Percentiles rank a stretch among this genome's conserved stretches.
Conservation (phyloP, 495 filamentous ascomycete genomes). For the Xylaria telfairii region DNA sequence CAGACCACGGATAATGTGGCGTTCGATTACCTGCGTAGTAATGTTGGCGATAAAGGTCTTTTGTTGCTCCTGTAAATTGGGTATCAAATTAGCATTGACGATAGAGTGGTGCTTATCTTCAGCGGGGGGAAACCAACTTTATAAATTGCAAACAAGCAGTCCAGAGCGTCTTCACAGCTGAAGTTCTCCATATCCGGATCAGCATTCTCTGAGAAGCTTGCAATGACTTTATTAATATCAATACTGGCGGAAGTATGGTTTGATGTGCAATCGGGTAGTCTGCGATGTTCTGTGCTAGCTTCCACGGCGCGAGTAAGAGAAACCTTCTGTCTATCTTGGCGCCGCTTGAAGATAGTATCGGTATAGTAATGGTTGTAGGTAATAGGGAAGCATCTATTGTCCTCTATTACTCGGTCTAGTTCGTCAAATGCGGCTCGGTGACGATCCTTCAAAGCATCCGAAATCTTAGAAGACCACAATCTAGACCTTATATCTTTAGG, state of each 20-base stretch:
- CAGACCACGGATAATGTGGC: constrained; percentile 38
- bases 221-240: not conserved
- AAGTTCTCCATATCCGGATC: constrained; percentile 43
- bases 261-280: not conserved
- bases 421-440: constrained; percentile 19
- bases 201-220: not conserved
- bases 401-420: constrained; percentile 23
- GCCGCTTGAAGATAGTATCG: constrained; percentile 30
- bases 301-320: not conserved
- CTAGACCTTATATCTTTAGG: constrained; percentile 8
- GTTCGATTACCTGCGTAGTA: constrained; percentile 43
- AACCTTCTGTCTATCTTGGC: constrained; percentile 1
- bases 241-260: not conserved
- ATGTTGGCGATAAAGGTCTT: constrained; percentile 47
- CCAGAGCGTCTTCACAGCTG: constrained; percentile 43
- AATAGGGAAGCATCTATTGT: constrained; percentile 30
- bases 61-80: constrained; percentile 35
- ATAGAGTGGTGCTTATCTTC: not conserved
- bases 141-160: constrained; percentile 45
- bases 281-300: not conserved
- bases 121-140: constrained; percentile 33
- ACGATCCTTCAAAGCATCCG: constrained; percentile 9
- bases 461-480: not conserved
- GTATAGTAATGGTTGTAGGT: constrained; percentile 41
- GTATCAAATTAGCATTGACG: not conserved